Evolutionary conservation across 208 protist species (phyloP).

Genomic region (Porcisia deanei): DNA sequence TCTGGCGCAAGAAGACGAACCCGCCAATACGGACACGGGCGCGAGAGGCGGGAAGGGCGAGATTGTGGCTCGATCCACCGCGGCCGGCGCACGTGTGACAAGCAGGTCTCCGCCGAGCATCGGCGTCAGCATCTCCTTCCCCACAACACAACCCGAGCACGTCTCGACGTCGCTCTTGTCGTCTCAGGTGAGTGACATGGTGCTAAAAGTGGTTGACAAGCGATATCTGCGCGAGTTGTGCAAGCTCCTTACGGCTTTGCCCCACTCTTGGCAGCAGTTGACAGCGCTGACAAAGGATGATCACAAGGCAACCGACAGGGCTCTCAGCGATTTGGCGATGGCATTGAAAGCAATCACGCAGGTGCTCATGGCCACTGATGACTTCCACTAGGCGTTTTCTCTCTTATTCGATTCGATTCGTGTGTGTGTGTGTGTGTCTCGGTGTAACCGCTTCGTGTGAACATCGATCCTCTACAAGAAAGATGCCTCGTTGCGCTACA

Average conservation of each 20-base stretch:
- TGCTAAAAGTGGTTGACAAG: constrained; percentile 52
- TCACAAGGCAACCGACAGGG: constrained; percentile 50
- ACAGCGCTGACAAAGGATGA: constrained; percentile 51
- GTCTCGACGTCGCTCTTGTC: neutral
- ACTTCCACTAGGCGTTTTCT: constrained; percentile 36
- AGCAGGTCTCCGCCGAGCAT: neutral
- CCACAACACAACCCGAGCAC: neutral
- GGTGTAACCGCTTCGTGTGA: neutral
- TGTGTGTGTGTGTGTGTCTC: neutral
- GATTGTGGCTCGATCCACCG: neutral
- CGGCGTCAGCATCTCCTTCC: neutral
- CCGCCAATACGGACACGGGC: neutral
- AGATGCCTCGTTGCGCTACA: neutral
- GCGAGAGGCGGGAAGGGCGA: neutral
- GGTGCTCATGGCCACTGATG: constrained; percentile 75
- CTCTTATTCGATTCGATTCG: too few relatives aligned
- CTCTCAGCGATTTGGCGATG: constrained; percentile 58
- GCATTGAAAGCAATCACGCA: constrained; percentile 71
- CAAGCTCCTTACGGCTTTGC: constrained; percentile 59
- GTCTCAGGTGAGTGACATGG: constrained; percentile 30
- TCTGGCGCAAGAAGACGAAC: constrained; percentile 16
- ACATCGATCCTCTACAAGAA: neutral
- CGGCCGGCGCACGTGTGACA: neutral
- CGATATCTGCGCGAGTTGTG: constrained; percentile 71
- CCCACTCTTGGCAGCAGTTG: constrained; percentile 58